phyloP scores from a whole-genome alignment of 441 rosid genomes.

The Aquilaria agallochum region DNA sequence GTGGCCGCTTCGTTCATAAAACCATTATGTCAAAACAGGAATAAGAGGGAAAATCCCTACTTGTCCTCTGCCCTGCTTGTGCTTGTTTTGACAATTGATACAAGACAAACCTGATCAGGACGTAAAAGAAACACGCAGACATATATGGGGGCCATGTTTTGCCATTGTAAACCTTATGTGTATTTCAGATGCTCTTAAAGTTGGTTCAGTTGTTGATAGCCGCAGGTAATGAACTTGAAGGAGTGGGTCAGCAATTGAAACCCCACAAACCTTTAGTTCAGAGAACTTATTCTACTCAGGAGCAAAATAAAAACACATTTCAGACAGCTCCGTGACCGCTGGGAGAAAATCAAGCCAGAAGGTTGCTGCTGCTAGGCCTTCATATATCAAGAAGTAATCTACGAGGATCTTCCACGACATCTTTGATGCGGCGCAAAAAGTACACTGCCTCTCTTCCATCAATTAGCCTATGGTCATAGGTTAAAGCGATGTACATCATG shows the following conservation, averaged over 20 bases:
- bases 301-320: background rate
- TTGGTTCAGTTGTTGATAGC: slow-evolving; percentile 23
- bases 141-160: no score
- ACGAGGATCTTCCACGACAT: slow-evolving; percentile 93
- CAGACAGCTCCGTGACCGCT: slow-evolving; percentile 3
- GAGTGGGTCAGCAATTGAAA: slow-evolving; percentile 14
- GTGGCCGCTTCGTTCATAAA: no score
- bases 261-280: slow-evolving; percentile 26
- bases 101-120: no score
- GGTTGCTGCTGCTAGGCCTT: slow-evolving; percentile 16
- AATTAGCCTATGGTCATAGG: slow-evolving; percentile 93
- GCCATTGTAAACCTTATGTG: background rate
- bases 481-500: slow-evolving; percentile 96
- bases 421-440: slow-evolving; percentile 95
- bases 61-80: no score
- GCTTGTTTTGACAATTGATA: no score
- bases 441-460: slow-evolving; percentile 99
- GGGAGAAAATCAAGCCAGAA: slow-evolving; percentile 15
- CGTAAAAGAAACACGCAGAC: no score
- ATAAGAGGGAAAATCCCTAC: no score
- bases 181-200: slow-evolving; percentile 12
- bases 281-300: no score
- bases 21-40: no score
- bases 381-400: slow-evolving; percentile 86
- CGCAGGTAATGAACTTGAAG: slow-evolving; percentile 23